These are phyloP conservation scores for Corrigiola litoralis DNA, from an alignment of 179 eudicot species.

Conservation along the genomic window DNA sequence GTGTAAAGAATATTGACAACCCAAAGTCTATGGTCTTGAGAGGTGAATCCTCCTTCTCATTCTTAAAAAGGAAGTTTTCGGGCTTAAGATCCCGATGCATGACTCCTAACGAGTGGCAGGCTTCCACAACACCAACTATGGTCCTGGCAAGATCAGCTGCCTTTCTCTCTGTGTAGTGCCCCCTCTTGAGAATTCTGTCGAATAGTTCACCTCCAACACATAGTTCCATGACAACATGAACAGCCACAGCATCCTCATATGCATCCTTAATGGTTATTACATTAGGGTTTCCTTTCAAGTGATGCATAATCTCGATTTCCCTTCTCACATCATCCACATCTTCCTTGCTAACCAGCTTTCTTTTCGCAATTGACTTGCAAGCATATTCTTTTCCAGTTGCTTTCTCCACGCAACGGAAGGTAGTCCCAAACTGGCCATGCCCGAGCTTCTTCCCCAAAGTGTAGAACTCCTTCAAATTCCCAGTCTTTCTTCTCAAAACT, in stretches of 20 bases:
- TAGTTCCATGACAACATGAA: slow-evolving; percentile 63
- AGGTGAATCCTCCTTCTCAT: slow-evolving; percentile 57
- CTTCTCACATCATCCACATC: slow-evolving; percentile 69
- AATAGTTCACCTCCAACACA: slow-evolving; percentile 69
- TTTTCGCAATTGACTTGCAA: slow-evolving; percentile 60
- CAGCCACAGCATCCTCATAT: slow-evolving; percentile 60
- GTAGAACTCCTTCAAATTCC: slow-evolving; percentile 45
- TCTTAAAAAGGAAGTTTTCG: slow-evolving; percentile 58
- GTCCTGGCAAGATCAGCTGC: slow-evolving; percentile 57
- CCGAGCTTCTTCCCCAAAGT: slow-evolving; percentile 53
- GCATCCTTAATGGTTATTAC: slow-evolving; percentile 53
- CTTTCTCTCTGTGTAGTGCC: slow-evolving; percentile 61
- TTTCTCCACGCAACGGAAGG: slow-evolving; percentile 56
- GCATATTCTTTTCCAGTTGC: slow-evolving; percentile 43
- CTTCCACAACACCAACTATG: slow-evolving; percentile 50
- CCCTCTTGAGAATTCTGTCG: slow-evolving; percentile 56
- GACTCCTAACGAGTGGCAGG: slow-evolving; percentile 66
- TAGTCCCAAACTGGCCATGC: slow-evolving; percentile 65
- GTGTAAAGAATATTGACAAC: slow-evolving; percentile 54
- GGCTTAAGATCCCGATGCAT: slow-evolving; percentile 77
- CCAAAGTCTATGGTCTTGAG: slow-evolving; percentile 69
- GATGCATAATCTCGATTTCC: slow-evolving; percentile 74
- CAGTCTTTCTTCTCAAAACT: slow-evolving; percentile 41
- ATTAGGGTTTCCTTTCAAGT: slow-evolving; percentile 49
- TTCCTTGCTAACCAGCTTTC: slow-evolving; percentile 43